These are phyloP conservation scores for Serendipita sp. DNA, from an alignment of 768 basidiomycete species.

Conservation along the genomic window DNA sequence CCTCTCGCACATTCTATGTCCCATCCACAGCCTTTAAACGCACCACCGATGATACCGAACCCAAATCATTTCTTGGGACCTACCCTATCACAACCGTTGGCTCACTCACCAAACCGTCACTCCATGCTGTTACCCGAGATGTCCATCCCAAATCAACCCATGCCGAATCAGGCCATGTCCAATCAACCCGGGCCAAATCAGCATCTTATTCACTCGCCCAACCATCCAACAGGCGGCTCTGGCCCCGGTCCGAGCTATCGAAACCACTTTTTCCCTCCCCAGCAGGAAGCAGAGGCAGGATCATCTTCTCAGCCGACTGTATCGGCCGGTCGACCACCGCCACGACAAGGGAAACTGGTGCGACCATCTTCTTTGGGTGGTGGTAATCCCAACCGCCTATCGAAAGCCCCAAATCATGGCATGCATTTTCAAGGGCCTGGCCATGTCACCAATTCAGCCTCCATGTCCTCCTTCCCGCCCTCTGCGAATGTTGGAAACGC, in stretches of 20 bases:
- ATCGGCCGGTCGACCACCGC: not conserved
- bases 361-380: not conserved
- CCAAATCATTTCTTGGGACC: not conserved
- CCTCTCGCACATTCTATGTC: not conserved
- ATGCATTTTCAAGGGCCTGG: not conserved
- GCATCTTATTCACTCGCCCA: not conserved
- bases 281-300: not conserved
- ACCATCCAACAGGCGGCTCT: not conserved
- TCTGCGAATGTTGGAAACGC: not conserved
- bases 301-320: not conserved
- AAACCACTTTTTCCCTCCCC: not conserved
- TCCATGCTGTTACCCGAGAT: not conserved
- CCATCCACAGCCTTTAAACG: not conserved
- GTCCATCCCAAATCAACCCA: too few relatives aligned
- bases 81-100: not conserved
- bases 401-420: not conserved
- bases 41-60: not conserved
- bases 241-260: not conserved
- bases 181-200: too few relatives aligned
- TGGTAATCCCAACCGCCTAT: not conserved
- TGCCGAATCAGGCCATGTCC: too few relatives aligned
- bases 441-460: not conserved
- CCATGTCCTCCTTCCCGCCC: not conserved
- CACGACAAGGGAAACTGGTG: not conserved
- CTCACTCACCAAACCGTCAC: not conserved